Evolutionary conservation across 257 asterid genomes (phyloP), one percentile per base, ranked within the genome.

Genomic region (Buddleja alternifolia): DNA sequence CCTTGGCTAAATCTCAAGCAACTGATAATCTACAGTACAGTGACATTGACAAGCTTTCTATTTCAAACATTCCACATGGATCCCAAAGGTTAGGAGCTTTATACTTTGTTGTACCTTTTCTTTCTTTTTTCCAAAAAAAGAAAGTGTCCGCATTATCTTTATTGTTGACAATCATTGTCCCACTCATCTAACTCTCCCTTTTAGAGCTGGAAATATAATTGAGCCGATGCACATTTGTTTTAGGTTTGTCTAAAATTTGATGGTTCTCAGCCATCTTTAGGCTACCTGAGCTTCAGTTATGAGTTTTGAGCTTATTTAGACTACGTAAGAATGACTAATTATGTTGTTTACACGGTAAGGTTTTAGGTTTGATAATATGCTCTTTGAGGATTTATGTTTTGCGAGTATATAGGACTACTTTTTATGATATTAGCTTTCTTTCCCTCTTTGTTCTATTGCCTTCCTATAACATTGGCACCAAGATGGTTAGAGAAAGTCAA

Each of bases 21-120:
- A 68, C 76, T 39, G 74, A 48, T 34, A 62, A 66, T 53, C 57
- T 85, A 17, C 52, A 58, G 39, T 92, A 50, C 77, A 93, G 96
- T 74, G 77, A 81, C 32, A 80, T 93, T 44, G 97, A 93, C 78
- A 87, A 85, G 85, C 97, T 93, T 57, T 93, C 98, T 19, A 93
- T 93, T 71, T 93, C 98, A 59, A 93, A 93, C 66, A 80, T 93
- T 71, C 97, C 97, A 17, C 58, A 47, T 48, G 87, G 82, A 77
- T 90, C 96, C 39, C 82, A 79, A 42, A 86, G 98, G 98, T 90
- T 47, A 44, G 82, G 9, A 67, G 59, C 47, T 64, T 76, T 44
- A 36, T 67, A 42, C 72, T 48, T 70, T 12, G 36, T 37, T 45
- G 3, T 2, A 16, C 15, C 10, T 48, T 20, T 66, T 25, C 48